Conservation (phyloP, 495 filamentous ascomycete species). For the Astrothelium macrocarpum region DNA sequence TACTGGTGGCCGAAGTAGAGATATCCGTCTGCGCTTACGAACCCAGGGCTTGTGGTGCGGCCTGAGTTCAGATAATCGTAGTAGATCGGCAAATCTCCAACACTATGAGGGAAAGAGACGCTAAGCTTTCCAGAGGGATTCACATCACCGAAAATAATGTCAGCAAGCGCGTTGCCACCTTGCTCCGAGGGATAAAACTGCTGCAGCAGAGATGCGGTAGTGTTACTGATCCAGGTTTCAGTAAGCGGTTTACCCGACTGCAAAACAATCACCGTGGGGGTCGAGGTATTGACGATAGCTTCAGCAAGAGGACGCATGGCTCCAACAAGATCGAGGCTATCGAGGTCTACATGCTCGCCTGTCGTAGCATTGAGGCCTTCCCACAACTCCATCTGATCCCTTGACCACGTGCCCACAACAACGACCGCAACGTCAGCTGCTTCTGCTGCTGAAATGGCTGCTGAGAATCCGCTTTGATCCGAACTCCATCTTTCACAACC, state of each 20-base stretch:
- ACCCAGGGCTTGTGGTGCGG: slow-evolving; percentile 44
- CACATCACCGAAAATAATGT: slow-evolving; percentile 24
- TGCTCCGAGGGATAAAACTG: slow-evolving; percentile 64
- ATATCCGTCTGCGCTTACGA: slow-evolving; percentile 43
- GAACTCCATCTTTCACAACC: slow-evolving; percentile 67
- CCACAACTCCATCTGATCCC: slow-evolving; percentile 61
- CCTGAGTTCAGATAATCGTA: slow-evolving; percentile 64
- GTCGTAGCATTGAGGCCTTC: slow-evolving; percentile 58
- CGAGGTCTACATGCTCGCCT: slow-evolving; percentile 60
- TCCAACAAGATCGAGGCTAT: slow-evolving; percentile 55
- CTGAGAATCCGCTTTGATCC: slow-evolving; percentile 51
- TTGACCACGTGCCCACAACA: slow-evolving; percentile 64
- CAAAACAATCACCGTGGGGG: slow-evolving; percentile 60
- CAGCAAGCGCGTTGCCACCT: slow-evolving; percentile 31
- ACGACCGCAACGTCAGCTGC: slow-evolving; percentile 61
- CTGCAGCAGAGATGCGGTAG: slow-evolving; percentile 52
- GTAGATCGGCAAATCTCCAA: slow-evolving; percentile 57
- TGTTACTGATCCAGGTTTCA: slow-evolving; percentile 54
- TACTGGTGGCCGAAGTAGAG: slow-evolving; percentile 57
- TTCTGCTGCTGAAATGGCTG: slow-evolving; percentile 52
- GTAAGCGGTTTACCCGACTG: slow-evolving; percentile 61
- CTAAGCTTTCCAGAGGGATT: slow-evolving; percentile 35
- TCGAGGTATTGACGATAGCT: slow-evolving; percentile 53
- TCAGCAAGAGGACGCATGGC: slow-evolving; percentile 55
- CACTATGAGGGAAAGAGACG: slow-evolving; percentile 49